Evolutionary conservation across 2,329 filamentous ascomycete species (phyloP).

Genomic region (Ceratocystis smalleyi): DNA sequence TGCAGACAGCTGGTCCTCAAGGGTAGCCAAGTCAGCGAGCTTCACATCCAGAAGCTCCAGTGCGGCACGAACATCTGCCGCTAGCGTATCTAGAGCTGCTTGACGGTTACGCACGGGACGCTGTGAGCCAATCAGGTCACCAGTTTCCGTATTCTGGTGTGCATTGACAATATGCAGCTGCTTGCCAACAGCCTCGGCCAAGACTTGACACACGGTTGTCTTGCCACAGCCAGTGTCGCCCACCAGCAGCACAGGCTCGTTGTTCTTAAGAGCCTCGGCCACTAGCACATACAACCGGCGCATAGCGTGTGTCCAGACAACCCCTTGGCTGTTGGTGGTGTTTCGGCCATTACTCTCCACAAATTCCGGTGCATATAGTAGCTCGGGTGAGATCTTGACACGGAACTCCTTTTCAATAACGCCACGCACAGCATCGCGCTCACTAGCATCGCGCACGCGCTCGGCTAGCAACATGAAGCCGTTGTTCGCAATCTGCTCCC

Average conservation of each 20-base stretch:
- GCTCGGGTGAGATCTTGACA: slow-evolving; percentile 58
- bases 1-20: slow-evolving; percentile 21
- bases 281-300: slow-evolving; percentile 78
- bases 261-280: slow-evolving; percentile 69
- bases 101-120: slow-evolving; percentile 75
- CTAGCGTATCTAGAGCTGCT: slow-evolving; percentile 50
- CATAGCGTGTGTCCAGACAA: slow-evolving; percentile 96
- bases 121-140: slow-evolving; percentile 91
- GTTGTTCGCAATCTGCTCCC: slow-evolving; percentile 77
- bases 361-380: slow-evolving; percentile 50
- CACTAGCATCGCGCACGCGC: slow-evolving; percentile 79
- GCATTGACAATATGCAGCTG: slow-evolving; percentile 84
- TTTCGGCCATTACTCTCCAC: slow-evolving; percentile 29
- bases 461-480: slow-evolving; percentile 95
- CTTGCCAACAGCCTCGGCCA: slow-evolving; percentile 65
- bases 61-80: slow-evolving; percentile 40
- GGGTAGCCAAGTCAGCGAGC: background rate
- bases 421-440: slow-evolving; percentile 67
- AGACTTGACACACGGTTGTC: slow-evolving; percentile 85
- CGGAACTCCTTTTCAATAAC: slow-evolving; percentile 87
- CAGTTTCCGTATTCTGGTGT: slow-evolving; percentile 95
- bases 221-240: slow-evolving; percentile 97
- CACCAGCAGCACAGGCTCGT: slow-evolving; percentile 85
- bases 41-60: slow-evolving; percentile 27
- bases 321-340: slow-evolving; percentile 39